Evolutionary conservation across 495 filamentous ascomycete genomes (phyloP), one percentile per base, ranked within the genome.

Genomic region (Hypoxylon trugodes): DNA sequence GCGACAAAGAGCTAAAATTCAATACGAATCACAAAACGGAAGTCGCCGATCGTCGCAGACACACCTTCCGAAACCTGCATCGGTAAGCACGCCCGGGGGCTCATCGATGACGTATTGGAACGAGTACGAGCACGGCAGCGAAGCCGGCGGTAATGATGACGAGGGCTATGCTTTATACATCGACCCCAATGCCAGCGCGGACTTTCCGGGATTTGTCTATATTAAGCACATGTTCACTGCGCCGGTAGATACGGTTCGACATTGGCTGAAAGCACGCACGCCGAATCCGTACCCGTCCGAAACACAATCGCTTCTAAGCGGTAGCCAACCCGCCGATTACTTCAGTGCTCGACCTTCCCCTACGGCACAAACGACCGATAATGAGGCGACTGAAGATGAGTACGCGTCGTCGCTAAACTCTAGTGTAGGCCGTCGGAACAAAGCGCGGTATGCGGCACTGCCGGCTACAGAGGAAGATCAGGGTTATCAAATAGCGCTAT

Each of bases 61-160:
- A 4, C 57, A 32, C 38, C 1, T 24, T 8, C 45, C 58, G 40
- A 58, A 54, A 8, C 6, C 58, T 9, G 7, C 64, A 26, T 61
- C 64, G 32, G 28, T 57, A 2, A 57, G 22, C 18, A 58, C 64
- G 0, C 52, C 52, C 0, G 58, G 64, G 0, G 52, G 46, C 18
- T 67, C 64, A 25, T 61, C 64, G 8, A 22, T 58, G 52, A 67
- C 64, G 40, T 88, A 88, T 63, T 89, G 86, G 86, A 87, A 87
- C 68, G 86, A 89, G 66, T 89, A 87, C 70, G 86, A 89, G 37
- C 71, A 85, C 68, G 84, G 82, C 5, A 86, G 84, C 65, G 85
- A 88, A 45, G 77, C 73, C 5, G 80, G 78, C 28, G 79, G 77
- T 28, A 58, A 74, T n/a, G 74, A 78, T 25, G 73, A 82, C 28